Base-by-base conservation (phyloP, 768 basidiomycete genomes). In the Hericium rajendrae region DNA sequence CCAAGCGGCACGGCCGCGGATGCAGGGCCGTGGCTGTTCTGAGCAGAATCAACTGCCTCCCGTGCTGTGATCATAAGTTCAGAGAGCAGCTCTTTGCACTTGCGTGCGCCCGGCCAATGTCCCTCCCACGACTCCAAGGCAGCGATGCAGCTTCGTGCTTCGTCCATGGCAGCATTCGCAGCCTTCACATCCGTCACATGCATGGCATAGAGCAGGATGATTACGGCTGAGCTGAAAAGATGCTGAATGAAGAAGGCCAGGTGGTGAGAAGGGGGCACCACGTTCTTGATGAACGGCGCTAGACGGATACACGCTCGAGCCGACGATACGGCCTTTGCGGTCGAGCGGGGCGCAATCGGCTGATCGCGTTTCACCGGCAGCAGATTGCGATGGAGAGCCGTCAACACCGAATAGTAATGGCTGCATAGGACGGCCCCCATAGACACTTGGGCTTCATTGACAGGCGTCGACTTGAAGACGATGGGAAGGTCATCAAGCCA, bases 161-260 rank as follows among this genome's bases (percentile, higher is more conserved):
- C 91, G 6, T 89, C 86, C 83, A 92, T 84, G 12, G 91, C 90
- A 12, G 82, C 76, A 28, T 75, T 68, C n/a, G 84, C 81, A 43
- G 82, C 80, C 46, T 79, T 77, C 11, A 78, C 67, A 55, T 92
- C 90, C 2, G 82, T 66, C 4, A 84, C 80, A 68, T 91, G 91
- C 88, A 93, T 92, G 38, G 91, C 86, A 67, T 85, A 91, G 6
- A 94, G 74, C 54, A 92, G 71, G 56, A 91, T 83, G 67, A 94
- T 89, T 57, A 91, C 89, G 2, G 88, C 87, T 39, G 87, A 92
- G 65, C 89, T 91, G 75, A 92, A 92, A 22, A 93, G 76, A 62
- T 89, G 88, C 64, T 94, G 91, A 43, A 92, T 89, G 77, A 88
- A 91, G 71, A 91, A 90, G 4, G 90, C 88, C 48, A 92, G 78